Percentiles rank a stretch among this genome's conserved stretches.
phyloP scores from a whole-genome alignment of 768 basidiomycete genomes.

The Neoboletus subvelutipes region DNA sequence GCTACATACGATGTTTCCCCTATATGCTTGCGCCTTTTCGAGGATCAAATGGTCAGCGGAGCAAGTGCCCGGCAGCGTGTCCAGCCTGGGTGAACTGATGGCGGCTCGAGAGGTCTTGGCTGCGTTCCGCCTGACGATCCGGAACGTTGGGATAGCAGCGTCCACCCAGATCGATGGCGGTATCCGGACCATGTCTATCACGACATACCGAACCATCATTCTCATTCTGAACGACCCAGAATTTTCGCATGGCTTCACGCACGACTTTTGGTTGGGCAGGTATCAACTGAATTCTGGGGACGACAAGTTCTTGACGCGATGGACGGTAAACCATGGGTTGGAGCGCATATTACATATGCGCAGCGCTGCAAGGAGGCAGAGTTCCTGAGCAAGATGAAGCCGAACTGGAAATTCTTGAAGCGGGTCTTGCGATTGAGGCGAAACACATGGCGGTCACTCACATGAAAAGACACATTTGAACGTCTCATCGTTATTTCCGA shows the following conservation, averaged over 20 bases:
- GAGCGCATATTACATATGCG: slow-evolving; percentile 94
- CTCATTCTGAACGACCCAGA: slow-evolving; percentile 84
- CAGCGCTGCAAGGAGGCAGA: slow-evolving; percentile 85
- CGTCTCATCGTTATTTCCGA: slow-evolving; percentile 60
- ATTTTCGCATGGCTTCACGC: slow-evolving; percentile 89
- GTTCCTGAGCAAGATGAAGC: slow-evolving; percentile 91
- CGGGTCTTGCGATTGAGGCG: slow-evolving; percentile 92
- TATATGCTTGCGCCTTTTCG: too few species aligned
- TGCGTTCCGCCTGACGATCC: slow-evolving; percentile 88
- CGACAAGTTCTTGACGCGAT: slow-evolving; percentile 91
- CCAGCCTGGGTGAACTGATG: slow-evolving; percentile 74
- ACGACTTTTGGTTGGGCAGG: slow-evolving; percentile 91
- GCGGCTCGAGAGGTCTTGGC: slow-evolving; percentile 96
- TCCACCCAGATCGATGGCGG: slow-evolving; percentile 94
- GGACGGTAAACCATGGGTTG: slow-evolving; percentile 96
- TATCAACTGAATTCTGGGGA: slow-evolving; percentile 94
- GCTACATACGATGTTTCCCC: too few species aligned
- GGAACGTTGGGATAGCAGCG: slow-evolving; percentile 89
- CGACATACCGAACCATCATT: slow-evolving; percentile 91
- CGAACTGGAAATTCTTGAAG: slow-evolving; percentile 93
- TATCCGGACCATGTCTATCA: slow-evolving; percentile 84
- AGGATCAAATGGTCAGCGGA: slow-evolving; percentile 88
- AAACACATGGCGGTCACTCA: slow-evolving; percentile 94
- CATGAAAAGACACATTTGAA: slow-evolving; percentile 89
- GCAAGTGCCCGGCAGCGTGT: slow-evolving; percentile 92